Evolutionary conservation across 2,329 filamentous ascomycete species (phyloP).

Genomic region (Fusarium burgessii): DNA sequence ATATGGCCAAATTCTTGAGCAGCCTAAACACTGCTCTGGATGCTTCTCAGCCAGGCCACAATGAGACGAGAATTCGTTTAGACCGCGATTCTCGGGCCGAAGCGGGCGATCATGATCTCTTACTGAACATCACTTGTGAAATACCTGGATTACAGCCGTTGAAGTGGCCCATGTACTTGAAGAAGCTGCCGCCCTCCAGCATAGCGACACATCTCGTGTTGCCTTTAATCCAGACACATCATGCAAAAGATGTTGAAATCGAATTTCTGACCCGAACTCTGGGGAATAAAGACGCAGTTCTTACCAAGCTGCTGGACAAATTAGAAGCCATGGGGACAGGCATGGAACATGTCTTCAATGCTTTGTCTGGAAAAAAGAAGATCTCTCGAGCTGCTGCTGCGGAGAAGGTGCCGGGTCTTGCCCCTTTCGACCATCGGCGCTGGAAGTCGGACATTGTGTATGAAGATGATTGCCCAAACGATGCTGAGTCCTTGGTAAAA

Average conservation of each 20-base stretch:
- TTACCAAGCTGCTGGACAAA: conserved; percentile 65
- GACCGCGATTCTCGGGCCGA: conserved; percentile 50
- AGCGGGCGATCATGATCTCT: conserved; percentile 57
- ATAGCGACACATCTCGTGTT: conserved; percentile 63
- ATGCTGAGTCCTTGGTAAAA: conserved; percentile 54
- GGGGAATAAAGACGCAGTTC: conserved; percentile 64
- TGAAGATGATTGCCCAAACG: conserved; percentile 44
- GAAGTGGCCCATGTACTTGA: conserved; percentile 73
- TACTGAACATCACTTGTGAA: conserved; percentile 67
- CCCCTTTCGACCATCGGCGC: conserved; percentile 57
- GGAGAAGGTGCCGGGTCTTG: conserved; percentile 64
- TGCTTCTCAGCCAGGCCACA: conserved; percentile 58
- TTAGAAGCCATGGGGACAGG: conserved; percentile 64
- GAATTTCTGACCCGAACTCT: conserved; percentile 59
- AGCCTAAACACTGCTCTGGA: conserved; percentile 68
- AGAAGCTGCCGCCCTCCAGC: conserved; percentile 56
- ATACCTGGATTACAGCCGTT: conserved; percentile 75
- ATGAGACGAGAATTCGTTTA: conserved; percentile 60
- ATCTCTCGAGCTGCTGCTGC: conserved; percentile 59
- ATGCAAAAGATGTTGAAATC: conserved; percentile 55
- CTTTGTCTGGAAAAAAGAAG: conserved; percentile 62
- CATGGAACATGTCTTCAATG: conserved; percentile 65
- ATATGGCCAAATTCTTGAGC: conserved; percentile 74
- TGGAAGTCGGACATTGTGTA: conserved; percentile 53
- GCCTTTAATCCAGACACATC: conserved; percentile 63